phyloP scores from a whole-genome alignment of 2,329 filamentous ascomycete species.

The Penicillium expansum region DNA sequence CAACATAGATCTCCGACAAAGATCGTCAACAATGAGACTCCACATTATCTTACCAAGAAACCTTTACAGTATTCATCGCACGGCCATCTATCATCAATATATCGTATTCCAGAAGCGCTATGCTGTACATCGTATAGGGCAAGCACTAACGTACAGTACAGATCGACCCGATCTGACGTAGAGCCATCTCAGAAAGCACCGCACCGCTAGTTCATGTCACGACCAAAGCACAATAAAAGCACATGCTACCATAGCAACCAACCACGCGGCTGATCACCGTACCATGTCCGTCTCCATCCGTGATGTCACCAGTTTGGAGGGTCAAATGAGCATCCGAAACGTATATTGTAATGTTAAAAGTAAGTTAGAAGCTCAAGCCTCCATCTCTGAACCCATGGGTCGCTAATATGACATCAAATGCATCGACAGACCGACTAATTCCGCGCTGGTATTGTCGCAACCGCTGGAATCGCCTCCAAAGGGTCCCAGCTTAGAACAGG shows the following conservation, averaged over 20 bases:
- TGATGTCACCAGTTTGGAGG: constrained; percentile 1
- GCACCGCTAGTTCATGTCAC: neutral
- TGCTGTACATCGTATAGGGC: neutral
- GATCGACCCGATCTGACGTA: neutral
- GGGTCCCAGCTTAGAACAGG: neutral
- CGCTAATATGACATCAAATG: neutral
- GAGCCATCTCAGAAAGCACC: neutral
- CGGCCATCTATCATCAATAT: neutral
- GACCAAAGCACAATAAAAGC: neutral
- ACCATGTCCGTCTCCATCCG: neutral
- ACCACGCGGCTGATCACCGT: neutral
- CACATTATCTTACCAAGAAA: neutral
- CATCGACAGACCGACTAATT: neutral
- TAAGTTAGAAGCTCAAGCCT: neutral
- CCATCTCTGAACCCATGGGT: neutral
- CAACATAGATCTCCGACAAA: neutral
- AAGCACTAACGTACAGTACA: neutral
- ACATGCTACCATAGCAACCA: neutral
- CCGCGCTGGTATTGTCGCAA: neutral
- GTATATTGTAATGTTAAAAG: neutral
- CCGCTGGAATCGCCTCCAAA: neutral
- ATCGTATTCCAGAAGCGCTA: neutral
- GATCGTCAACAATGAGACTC: neutral
- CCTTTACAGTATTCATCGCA: neutral
- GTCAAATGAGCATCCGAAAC: neutral